A percentile compares a stretch with the other conserved stretches of the same genome.
Conservation (phyloP, 1,139 yeast species). For the Pichia sp. region DNA sequence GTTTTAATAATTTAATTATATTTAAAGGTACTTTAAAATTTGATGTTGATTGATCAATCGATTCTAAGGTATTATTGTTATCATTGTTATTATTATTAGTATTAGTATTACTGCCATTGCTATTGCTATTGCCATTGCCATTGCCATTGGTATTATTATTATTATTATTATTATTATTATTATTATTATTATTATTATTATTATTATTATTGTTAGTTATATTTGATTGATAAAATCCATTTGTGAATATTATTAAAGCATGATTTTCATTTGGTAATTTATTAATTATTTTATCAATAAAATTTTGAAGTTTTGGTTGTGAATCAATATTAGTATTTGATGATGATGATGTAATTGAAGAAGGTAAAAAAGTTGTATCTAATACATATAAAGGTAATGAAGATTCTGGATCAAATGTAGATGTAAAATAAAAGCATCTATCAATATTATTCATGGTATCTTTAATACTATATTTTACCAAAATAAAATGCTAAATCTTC, state of each 20-base stretch:
- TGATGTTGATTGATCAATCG: not conserved
- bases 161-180: conserved; percentile 2
- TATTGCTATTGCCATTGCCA: too few species aligned
- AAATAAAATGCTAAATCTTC: too few species aligned
- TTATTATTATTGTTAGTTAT: too few species aligned
- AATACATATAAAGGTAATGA: conserved; percentile 26
- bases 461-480: too few species aligned
- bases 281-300: conserved; percentile 16
- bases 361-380: conserved; percentile 27
- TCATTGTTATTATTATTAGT: too few species aligned
- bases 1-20: conserved; percentile 57
- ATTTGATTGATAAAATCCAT: conserved; percentile 22
- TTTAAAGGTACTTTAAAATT: conserved; percentile 24
- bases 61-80: too few species aligned
- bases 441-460: not conserved
- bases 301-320: conserved; percentile 9
- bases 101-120: too few species aligned
- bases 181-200: not conserved
- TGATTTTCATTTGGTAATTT: conserved; percentile 21
- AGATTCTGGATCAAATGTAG: conserved; percentile 23
- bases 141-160: too few species aligned
- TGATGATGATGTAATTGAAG: conserved; percentile 2
- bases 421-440: conserved; percentile 22
- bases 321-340: not conserved
- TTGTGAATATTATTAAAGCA: conserved; percentile 24